These are phyloP conservation scores for Scedosporium minutisporum DNA, from an alignment of 2,329 filamentous ascomycete genomes.

Conservation along the genomic window DNA sequence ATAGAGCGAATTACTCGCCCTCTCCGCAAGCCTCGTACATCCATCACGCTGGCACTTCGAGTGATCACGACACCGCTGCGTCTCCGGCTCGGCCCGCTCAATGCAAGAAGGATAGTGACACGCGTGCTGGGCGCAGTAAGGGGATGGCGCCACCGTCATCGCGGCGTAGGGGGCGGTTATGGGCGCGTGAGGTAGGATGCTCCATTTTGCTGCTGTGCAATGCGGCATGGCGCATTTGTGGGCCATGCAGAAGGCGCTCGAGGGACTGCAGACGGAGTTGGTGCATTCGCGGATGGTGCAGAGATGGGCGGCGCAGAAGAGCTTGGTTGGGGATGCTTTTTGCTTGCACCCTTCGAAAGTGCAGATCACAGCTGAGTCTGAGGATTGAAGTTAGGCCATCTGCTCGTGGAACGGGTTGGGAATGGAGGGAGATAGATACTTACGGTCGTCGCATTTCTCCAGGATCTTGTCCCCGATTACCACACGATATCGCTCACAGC, in stretches of 20 bases:
- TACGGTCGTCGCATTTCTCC: conserved; percentile 5
- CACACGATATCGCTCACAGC: conserved; percentile 1
- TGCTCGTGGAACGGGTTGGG: neutral
- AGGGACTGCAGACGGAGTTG: neutral
- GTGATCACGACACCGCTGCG: conserved; percentile 1
- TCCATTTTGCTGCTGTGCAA: neutral
- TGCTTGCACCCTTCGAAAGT: conserved; percentile 3
- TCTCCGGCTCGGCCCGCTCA: conserved; percentile 1
- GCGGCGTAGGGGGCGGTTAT: neutral
- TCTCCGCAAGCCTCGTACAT: neutral
- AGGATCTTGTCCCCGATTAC: neutral
- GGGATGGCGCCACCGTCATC: neutral
- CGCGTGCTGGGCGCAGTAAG: conserved; percentile 3
- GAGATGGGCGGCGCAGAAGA: conserved; percentile 6
- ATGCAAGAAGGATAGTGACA: conserved; percentile 1
- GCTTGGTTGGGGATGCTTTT: neutral
- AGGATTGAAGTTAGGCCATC: neutral
- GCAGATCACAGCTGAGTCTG: conserved; percentile 7
- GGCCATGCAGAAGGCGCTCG: conserved; percentile 1
- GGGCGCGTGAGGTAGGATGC: neutral
- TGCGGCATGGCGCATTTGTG: conserved; percentile 8
- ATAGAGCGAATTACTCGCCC: neutral
- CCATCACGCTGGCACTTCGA: neutral
- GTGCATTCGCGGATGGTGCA: neutral
- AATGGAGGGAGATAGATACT: neutral